phyloP scores from a whole-genome alignment of 257 asterid genomes.

The Solanum piurae region DNA sequence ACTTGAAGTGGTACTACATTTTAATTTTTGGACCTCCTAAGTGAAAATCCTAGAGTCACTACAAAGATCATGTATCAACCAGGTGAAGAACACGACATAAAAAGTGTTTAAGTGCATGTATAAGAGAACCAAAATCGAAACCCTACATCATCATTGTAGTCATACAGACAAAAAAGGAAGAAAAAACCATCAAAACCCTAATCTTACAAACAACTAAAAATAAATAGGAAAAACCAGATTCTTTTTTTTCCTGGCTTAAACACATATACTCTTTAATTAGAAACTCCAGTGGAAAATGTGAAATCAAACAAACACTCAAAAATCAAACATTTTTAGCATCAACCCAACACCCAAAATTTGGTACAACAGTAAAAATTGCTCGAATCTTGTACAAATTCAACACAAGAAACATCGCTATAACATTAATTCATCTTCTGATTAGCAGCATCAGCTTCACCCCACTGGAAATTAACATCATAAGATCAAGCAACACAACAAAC shows the following conservation, averaged over 20 bases:
- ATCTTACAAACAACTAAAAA: not conserved
- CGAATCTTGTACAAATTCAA: constrained; percentile 1
- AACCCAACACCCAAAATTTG: not conserved
- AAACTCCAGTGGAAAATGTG: not conserved
- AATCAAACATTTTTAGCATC: not conserved
- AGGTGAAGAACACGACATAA: not conserved
- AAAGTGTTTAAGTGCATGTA: not conserved
- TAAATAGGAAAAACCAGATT: not conserved
- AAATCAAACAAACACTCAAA: not conserved
- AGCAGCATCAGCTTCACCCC: constrained; percentile 6
- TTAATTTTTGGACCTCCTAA: not conserved
- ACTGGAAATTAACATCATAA: constrained; percentile 10
- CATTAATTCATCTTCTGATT: constrained; percentile 10
- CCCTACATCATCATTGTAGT: not conserved
- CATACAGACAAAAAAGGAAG: not conserved
- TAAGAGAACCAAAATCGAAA: not conserved
- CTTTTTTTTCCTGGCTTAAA: not conserved
- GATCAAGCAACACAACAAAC: constrained; percentile 15
- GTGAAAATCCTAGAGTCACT: not conserved
- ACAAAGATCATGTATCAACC: not conserved
- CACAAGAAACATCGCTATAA: not conserved
- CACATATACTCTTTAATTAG: not conserved
- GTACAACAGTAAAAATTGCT: constrained; percentile 27
- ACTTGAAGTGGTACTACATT: not conserved
- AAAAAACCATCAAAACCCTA: constrained; percentile 16